Percentiles rank a stretch among this genome's conserved stretches.
These are phyloP conservation scores for Aspergillus novoparasiticus DNA, from an alignment of 2,329 filamentous ascomycete species.

Conservation along the genomic window DNA sequence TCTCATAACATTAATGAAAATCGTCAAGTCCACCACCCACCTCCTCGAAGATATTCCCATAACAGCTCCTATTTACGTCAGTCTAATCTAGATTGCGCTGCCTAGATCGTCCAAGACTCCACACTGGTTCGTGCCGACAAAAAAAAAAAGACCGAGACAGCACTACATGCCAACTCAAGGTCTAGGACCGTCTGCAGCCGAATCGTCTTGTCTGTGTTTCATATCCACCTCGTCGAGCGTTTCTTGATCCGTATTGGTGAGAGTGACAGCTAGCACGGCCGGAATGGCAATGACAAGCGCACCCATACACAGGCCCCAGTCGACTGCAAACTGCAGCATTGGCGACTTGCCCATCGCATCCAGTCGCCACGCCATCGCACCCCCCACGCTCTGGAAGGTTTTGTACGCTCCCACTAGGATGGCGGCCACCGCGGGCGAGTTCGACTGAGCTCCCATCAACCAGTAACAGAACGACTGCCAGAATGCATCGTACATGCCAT, in stretches of 20 bases:
- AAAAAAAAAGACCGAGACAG: not conserved
- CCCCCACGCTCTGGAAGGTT: conserved; percentile 47
- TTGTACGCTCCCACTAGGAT: conserved; percentile 53
- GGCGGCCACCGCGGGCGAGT: conserved; percentile 45
- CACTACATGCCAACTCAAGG: not conserved
- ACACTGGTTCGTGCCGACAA: not conserved
- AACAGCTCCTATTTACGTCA: not conserved
- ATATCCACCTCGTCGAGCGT: not conserved
- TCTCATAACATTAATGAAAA: not conserved
- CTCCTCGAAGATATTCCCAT: not conserved
- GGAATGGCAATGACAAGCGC: conserved; percentile 48
- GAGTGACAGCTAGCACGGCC: conserved; percentile 45
- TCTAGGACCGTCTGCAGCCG: not conserved
- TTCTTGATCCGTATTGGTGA: not conserved
- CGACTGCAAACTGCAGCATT: conserved; percentile 50
- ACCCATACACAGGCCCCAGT: conserved; percentile 52
- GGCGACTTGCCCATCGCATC: conserved; percentile 40
- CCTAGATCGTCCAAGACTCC: not conserved
- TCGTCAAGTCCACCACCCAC: not conserved
- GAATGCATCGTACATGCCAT: conserved; percentile 67
- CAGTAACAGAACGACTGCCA: conserved; percentile 70
- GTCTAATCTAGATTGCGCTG: not conserved
- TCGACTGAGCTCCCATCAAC: conserved; percentile 53
- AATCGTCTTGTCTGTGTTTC: not conserved
- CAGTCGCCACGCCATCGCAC: conserved; percentile 51